Percentiles rank a stretch among this genome's conserved stretches.
Conservation (phyloP, 2,329 filamentous ascomycete species). For the Lecanicillium sp. region DNA sequence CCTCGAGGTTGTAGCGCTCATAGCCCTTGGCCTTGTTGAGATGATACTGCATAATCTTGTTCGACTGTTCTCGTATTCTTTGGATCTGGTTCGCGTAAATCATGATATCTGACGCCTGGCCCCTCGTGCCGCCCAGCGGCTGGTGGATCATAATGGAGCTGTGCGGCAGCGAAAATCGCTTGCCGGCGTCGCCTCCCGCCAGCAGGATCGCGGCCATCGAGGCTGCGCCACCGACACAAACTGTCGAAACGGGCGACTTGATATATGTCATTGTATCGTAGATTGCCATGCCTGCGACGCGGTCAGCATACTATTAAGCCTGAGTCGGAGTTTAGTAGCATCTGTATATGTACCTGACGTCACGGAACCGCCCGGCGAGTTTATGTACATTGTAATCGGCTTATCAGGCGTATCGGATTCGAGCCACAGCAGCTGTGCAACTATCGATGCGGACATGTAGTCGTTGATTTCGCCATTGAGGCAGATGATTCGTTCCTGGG, state of each 20-base stretch:
- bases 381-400: conserved; percentile 95
- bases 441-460: conserved; percentile 82
- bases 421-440: conserved; percentile 93
- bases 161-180: conserved; percentile 86
- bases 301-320: neutral
- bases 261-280: conserved; percentile 99
- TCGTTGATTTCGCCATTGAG: conserved; percentile 90
- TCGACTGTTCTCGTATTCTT: conserved; percentile 73
- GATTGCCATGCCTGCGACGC: conserved; percentile 60
- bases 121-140: conserved; percentile 65
- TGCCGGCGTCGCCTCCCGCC: conserved; percentile 74
- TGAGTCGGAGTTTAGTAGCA: neutral
- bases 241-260: conserved; percentile 82
- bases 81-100: conserved; percentile 98
- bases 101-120: conserved; percentile 71
- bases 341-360: conserved; percentile 44
- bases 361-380: conserved; percentile 89
- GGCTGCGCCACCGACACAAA: conserved; percentile 89
- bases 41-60: conserved; percentile 82
- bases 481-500: conserved; percentile 82
- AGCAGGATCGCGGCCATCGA: conserved; percentile 91
- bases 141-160: conserved; percentile 97
- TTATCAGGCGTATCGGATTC: conserved; percentile 94
- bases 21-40: conserved; percentile 68
- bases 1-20: conserved; percentile 69